phyloP scores from a whole-genome alignment of 352 stramenopile genomes.

The Phytopythium sindhum region DNA sequence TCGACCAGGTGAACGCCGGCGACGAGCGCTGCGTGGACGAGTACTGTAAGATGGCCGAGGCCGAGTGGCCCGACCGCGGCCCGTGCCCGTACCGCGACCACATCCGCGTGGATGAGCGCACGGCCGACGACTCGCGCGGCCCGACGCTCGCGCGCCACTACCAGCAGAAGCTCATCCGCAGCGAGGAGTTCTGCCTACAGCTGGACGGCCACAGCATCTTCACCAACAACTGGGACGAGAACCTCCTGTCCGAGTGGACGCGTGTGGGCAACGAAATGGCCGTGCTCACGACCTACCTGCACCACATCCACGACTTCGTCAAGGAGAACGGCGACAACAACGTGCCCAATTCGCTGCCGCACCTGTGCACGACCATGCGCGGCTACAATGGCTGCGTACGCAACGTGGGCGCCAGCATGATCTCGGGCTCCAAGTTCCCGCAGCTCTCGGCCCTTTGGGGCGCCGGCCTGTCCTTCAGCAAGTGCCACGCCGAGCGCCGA shows the following conservation, averaged over 20 bases:
- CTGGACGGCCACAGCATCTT: constrained; percentile 86
- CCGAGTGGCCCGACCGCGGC: constrained; percentile 58
- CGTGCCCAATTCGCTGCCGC: constrained; percentile 48
- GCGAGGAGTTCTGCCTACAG: constrained; percentile 85
- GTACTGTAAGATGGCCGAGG: constrained; percentile 73
- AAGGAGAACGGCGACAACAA: constrained; percentile 78
- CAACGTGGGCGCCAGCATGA: constrained; percentile 80
- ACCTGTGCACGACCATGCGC: constrained; percentile 73
- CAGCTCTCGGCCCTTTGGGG: constrained; percentile 75
- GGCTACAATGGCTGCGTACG: constrained; percentile 65
- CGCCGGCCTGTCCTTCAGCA: constrained; percentile 77
- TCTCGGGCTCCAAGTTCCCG: constrained; percentile 63
- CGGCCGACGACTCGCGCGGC: constrained; percentile 67
- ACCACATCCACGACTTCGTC: constrained; percentile 82
- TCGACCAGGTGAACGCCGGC: constrained; percentile 76
- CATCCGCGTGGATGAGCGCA: constrained; percentile 65
- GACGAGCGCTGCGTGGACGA: constrained; percentile 72
- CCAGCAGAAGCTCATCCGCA: constrained; percentile 70
- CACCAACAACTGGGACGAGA: constrained; percentile 79
- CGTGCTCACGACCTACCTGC: constrained; percentile 75
- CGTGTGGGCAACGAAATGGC: constrained; percentile 82
- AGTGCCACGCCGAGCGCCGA: constrained; percentile 77
- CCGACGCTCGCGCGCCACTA: constrained; percentile 77
- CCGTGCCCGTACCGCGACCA: constrained; percentile 68
- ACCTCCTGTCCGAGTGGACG: constrained; percentile 71